Conservation (phyloP, 352 stramenopile species). For the Phytophthora lateralis region DNA sequence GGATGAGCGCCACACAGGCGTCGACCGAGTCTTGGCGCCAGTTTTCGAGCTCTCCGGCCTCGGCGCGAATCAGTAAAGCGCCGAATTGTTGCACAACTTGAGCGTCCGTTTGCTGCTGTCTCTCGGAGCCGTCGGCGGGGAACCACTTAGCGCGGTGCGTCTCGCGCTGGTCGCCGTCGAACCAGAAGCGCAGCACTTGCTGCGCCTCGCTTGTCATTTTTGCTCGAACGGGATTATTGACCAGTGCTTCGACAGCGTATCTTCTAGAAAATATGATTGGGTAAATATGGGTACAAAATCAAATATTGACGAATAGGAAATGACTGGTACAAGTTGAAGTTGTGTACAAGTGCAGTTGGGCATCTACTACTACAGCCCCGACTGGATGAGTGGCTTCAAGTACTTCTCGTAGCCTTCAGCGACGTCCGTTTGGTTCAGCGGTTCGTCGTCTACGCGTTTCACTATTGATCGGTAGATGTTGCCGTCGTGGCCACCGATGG, state of each 20-base stretch:
- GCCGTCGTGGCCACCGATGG: conserved; percentile 55
- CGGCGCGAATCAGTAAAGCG: conserved; percentile 43
- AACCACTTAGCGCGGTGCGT: conserved; percentile 73
- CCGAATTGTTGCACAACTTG: conserved; percentile 51
- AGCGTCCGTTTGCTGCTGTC: conserved; percentile 47
- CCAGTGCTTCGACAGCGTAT: conserved; percentile 17
- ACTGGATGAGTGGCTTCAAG: conserved; percentile 40
- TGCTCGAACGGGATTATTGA: conserved; percentile 9
- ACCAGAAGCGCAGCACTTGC: conserved; percentile 67
- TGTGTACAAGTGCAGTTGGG: conserved; percentile 1
- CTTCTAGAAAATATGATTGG: conserved; percentile 5
- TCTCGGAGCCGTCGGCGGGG: conserved; percentile 50
- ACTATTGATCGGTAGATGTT: conserved; percentile 66
- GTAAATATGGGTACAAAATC: background rate
- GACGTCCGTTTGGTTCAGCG: conserved; percentile 52
- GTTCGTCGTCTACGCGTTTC: conserved; percentile 41
- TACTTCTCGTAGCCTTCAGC: conserved; percentile 51
- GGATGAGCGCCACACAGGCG: conserved; percentile 73
- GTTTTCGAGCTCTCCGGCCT: conserved; percentile 47
- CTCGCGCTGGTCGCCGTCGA: conserved; percentile 56
- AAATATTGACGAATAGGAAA: conserved; percentile 5
- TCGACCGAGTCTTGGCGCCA: conserved; percentile 47
- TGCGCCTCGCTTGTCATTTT: conserved; percentile 27
- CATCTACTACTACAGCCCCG: conserved; percentile 17
- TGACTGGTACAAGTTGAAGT: conserved; percentile 28